Evolutionary conservation across 2,329 filamentous ascomycete species (phyloP).

Genomic region (Dichotomopilus funicola): DNA sequence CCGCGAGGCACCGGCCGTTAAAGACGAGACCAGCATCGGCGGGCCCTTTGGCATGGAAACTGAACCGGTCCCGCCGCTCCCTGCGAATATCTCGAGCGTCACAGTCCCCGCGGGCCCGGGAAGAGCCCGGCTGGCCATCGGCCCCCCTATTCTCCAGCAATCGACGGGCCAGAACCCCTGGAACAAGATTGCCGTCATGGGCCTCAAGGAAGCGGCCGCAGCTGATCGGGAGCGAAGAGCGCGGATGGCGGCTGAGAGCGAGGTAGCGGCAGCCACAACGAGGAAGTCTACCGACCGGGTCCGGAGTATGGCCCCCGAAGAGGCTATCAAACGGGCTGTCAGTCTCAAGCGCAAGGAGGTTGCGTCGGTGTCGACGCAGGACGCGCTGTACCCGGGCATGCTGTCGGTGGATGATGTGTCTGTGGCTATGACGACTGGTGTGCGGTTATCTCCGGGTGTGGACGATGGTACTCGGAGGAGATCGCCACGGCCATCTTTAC

Average conservation of each 20-base stretch:
- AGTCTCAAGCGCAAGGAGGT: slow-evolving; percentile 36
- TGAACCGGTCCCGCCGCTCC: slow-evolving; percentile 38
- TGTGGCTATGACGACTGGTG: slow-evolving; percentile 38
- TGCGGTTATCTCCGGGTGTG: slow-evolving; percentile 44
- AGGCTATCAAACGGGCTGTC: slow-evolving; percentile 30
- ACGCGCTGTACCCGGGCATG: slow-evolving; percentile 19
- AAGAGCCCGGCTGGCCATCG: slow-evolving; percentile 39
- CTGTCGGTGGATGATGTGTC: slow-evolving; percentile 22
- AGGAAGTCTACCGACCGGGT: slow-evolving; percentile 34
- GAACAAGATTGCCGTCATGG: slow-evolving; percentile 42
- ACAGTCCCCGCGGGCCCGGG: slow-evolving; percentile 25
- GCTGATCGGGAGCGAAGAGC: slow-evolving; percentile 41
- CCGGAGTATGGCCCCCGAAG: slow-evolving; percentile 30
- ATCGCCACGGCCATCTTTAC: slow-evolving; percentile 39
- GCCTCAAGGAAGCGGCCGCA: slow-evolving; percentile 42
- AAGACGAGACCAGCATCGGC: slow-evolving; percentile 22
- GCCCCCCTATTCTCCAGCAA: slow-evolving; percentile 40
- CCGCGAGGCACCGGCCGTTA: slow-evolving; percentile 26
- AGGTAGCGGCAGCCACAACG: slow-evolving; percentile 30
- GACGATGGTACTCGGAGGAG: slow-evolving; percentile 47
- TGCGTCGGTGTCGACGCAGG: slow-evolving; percentile 23
- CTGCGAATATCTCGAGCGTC: slow-evolving; percentile 27
- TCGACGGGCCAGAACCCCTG: slow-evolving; percentile 35
- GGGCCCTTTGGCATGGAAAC: slow-evolving; percentile 30
- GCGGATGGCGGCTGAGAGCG: slow-evolving; percentile 23